A percentile compares a stretch with the other conserved stretches of the same genome.
Evolutionary conservation across 1,284 basidiomycete genomes (phyloP).

Genomic region (Wolfiporia cocos): DNA sequence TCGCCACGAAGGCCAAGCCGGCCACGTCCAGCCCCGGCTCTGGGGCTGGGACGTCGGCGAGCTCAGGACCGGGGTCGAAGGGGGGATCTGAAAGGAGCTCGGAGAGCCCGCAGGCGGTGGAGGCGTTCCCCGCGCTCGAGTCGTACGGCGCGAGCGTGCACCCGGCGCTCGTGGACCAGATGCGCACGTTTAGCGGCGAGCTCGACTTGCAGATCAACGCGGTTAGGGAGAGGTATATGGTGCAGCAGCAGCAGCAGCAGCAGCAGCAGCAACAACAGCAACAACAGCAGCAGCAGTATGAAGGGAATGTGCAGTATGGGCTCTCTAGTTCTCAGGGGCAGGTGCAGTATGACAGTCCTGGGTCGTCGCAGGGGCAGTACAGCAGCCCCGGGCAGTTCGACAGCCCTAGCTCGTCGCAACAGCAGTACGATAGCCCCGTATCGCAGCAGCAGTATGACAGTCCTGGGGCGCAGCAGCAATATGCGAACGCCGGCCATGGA

Average conservation of each 20-base stretch:
- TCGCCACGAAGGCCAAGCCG: slow-evolving; percentile 36
- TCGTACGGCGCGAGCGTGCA: slow-evolving; percentile 36
- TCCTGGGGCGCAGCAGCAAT: neutral
- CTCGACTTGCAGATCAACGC: slow-evolving; percentile 44
- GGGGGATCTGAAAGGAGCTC: slow-evolving; percentile 7
- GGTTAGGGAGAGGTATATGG: slow-evolving; percentile 12
- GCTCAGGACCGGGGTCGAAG: slow-evolving; percentile 2
- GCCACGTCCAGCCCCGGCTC: slow-evolving; percentile 9
- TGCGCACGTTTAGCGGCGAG: slow-evolving; percentile 50
- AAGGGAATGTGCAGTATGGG: slow-evolving; percentile 1
- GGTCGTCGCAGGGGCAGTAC: slow-evolving; percentile 3
- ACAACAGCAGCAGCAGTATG: slow-evolving; percentile 3
- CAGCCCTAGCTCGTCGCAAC: too few species aligned
- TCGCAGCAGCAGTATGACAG: slow-evolving; percentile 1
- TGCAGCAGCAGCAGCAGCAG: slow-evolving; percentile 3
- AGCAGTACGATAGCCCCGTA: neutral
- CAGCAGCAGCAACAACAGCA: slow-evolving; percentile 5
- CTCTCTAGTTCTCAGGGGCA: neutral
- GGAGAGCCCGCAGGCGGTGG: slow-evolving; percentile 15
- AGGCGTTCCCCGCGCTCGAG: slow-evolving; percentile 18
- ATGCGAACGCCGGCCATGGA: neutral
- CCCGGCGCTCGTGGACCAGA: slow-evolving; percentile 52
- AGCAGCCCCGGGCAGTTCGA: neutral
- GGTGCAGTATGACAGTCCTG: too few species aligned
- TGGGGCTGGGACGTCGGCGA: neutral